Evolutionary conservation across 2,329 filamentous ascomycete genomes (phyloP), one percentile per base, ranked within the genome.

Genomic region (Penicillium sp.): DNA sequence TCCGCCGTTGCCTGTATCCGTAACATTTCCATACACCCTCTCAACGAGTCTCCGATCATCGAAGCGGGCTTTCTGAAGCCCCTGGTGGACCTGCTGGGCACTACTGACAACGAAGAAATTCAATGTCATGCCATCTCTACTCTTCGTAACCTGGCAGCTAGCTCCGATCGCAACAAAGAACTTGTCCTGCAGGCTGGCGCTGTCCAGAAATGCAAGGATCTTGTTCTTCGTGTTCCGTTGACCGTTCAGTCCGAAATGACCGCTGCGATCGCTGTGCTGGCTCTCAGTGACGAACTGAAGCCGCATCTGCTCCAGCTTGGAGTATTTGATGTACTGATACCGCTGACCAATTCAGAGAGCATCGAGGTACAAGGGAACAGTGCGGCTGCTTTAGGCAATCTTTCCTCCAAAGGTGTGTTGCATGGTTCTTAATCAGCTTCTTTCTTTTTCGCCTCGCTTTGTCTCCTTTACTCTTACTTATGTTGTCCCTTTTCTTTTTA

Each of bases 201-300:
- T 2, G 93, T 98, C 26, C 89, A 97, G 63, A 97, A 97, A 67
- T 98, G 93, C 81, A 97, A 96, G 70, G 88, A 97, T 62, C 77
- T 98, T 36, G 90, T 98, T 16, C 75, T 98, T 13, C 84, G 94
- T 40, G 93, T 97, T 2, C 89, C 93, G 0, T 78, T 97, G 33
- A 91, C 87, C 26, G 93, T 98, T 2, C 93, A 98, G 64, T 96
- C 90, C 2, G 93, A 98, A 67, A 98, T 98, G 93, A 98, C 93
- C 4, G 93, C 93, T n/a, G 93, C 93, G 1, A 96, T 98, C 67
- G 93, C 93, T 25, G 93, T 98, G 10, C 77, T 98, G 49, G 93
- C 93, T 13, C 73, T 98, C 36, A 96, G 91, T 56, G 93, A 98
- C 58, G 93, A 98, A 50, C 78, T 98, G 43, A 98, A 98, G 70